Conservation (phyloP, 306 rosid species). For the Castanea sativa region DNA sequence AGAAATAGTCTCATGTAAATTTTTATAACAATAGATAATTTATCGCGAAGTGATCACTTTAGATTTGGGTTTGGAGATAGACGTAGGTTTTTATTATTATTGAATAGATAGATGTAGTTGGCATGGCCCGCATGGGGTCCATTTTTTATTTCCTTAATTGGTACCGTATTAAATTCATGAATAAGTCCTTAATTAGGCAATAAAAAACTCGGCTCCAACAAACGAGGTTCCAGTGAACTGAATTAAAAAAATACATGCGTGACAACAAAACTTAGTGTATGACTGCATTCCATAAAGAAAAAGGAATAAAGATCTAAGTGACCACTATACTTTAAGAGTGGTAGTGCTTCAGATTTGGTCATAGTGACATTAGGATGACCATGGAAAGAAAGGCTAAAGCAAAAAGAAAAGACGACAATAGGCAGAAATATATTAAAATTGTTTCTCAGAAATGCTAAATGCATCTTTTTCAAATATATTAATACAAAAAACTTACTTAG, state of each 20-base stretch:
- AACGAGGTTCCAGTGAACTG: background rate
- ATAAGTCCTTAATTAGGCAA: background rate
- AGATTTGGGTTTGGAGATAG: background rate
- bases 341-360: slow-evolving; percentile 15
- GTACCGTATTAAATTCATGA: background rate
- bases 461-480: slow-evolving; percentile 6
- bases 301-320: slow-evolving; percentile 9
- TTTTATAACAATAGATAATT: too few species aligned
- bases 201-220: background rate
- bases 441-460: slow-evolving; percentile 15
- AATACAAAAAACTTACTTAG: background rate
- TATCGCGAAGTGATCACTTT: background rate
- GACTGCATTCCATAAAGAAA: slow-evolving; percentile 5
- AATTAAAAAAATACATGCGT: background rate
- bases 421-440: slow-evolving; percentile 21
- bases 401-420: background rate
- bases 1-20: too few species aligned
- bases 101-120: too few species aligned
- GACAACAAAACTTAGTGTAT: slow-evolving; percentile 37
- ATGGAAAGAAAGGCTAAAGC: slow-evolving; percentile 10
- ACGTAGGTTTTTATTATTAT: background rate
- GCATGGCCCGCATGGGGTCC: too few species aligned
- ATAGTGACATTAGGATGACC: slow-evolving; percentile 29
- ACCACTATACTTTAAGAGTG: slow-evolving; percentile 15
- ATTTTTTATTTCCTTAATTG: background rate